Conservation (phyloP, 2,329 filamentous ascomycete genomes). For the Rhinocladiella mackenziei region DNA sequence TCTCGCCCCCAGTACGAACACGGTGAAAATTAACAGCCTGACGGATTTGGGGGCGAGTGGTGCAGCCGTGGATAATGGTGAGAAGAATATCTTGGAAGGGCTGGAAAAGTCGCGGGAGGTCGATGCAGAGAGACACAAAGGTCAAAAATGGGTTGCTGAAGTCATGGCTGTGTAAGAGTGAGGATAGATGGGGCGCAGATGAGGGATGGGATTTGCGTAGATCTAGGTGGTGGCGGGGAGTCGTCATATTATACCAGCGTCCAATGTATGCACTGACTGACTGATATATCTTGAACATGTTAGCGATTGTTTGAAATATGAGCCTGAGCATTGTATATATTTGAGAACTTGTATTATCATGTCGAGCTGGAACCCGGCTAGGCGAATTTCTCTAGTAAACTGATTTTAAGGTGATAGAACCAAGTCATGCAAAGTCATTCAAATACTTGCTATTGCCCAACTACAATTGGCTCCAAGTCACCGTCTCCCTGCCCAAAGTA, state of each 20-base stretch:
- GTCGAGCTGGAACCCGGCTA: no score
- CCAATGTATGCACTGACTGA: not conserved
- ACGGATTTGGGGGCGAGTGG: not conserved
- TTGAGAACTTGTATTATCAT: no score
- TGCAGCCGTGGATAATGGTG: not conserved
- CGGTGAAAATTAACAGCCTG: not conserved
- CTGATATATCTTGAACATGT: not conserved
- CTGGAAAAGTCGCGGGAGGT: slow-evolving; percentile 1
- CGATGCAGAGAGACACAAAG: not conserved
- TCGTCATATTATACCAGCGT: not conserved
- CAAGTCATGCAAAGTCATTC: no score
- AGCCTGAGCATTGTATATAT: no score
- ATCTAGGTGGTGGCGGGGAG: not conserved
- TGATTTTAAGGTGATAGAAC: no score
- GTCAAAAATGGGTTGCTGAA: slow-evolving; percentile 12
- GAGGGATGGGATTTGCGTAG: not conserved
- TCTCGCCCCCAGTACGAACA: not conserved
- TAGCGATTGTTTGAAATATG: no score
- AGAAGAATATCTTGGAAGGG: not conserved
- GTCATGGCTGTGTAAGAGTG: slow-evolving; percentile 9
- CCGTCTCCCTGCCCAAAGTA: no score
- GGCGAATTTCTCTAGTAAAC: no score
- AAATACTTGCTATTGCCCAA: no score
- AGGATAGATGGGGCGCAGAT: not conserved
- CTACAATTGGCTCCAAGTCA: no score